phyloP scores from a whole-genome alignment of 371 early-diverging fungal species.

The Blakeslea trispora region DNA sequence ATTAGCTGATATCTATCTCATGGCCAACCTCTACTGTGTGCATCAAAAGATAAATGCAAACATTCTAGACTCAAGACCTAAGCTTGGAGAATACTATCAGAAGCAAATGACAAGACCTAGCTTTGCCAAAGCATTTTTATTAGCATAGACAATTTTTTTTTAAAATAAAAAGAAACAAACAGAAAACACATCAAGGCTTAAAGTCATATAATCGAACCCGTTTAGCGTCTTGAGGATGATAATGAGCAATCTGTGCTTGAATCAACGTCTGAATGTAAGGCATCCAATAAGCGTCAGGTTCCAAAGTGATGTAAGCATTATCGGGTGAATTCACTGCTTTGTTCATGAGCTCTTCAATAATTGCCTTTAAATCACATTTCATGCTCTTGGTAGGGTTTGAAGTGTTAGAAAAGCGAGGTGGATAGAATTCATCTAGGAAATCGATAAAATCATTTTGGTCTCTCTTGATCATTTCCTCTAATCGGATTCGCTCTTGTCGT shows the following conservation, averaged over 20 bases:
- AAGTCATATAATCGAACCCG: constrained; percentile 51
- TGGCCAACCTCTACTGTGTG: constrained; percentile 7
- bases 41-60: constrained; percentile 10
- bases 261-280: constrained; percentile 60
- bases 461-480: constrained; percentile 7
- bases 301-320: constrained; percentile 49
- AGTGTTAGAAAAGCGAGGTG: no score
- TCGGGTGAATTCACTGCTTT: constrained; percentile 41
- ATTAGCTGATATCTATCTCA: constrained; percentile 7
- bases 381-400: constrained; percentile 19
- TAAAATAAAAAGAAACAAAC: constrained; percentile 4
- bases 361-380: constrained; percentile 33
- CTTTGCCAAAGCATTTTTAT: constrained; percentile 12
- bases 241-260: constrained; percentile 53
- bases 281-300: constrained; percentile 51
- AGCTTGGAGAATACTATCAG: constrained; percentile 5
- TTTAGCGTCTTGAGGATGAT: constrained; percentile 55
- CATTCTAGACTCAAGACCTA: constrained; percentile 2
- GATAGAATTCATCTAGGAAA: constrained; percentile 50
- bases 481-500: not conserved
- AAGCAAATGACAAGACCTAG: constrained; percentile 7
- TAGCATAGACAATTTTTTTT: no score
- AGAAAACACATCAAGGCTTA: constrained; percentile 3
- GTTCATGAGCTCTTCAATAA: constrained; percentile 60
- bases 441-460: constrained; percentile 36